These are phyloP conservation scores for Lentinula sp. DNA, from an alignment of 768 basidiomycete genomes.

Conservation along the genomic window DNA sequence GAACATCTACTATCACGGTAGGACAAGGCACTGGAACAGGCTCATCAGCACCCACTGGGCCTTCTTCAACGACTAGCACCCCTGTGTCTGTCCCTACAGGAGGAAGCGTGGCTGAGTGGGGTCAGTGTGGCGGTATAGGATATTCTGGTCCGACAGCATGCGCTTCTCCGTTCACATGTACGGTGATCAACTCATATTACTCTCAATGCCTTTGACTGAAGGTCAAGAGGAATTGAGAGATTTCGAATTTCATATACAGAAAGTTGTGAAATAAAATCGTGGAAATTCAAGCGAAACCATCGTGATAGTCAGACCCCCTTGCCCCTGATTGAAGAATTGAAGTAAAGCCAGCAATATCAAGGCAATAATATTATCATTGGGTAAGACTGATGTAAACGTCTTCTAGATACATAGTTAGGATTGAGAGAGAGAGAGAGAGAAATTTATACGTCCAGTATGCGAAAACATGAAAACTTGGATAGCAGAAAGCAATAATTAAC, in stretches of 20 bases:
- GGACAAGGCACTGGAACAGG: not conserved
- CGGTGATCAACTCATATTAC: slow-evolving; percentile 8
- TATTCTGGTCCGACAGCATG: slow-evolving; percentile 13
- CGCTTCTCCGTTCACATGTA: slow-evolving; percentile 11
- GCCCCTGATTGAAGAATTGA: too few species aligned
- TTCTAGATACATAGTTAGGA: not conserved
- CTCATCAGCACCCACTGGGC: not conserved
- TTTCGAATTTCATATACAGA: too few species aligned
- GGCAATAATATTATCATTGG: not conserved
- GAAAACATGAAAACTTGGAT: slow-evolving; percentile 7
- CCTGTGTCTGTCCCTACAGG: not conserved
- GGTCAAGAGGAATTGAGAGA: not conserved
- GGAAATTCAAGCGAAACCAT: too few species aligned
- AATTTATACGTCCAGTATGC: not conserved
- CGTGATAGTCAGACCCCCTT: too few species aligned
- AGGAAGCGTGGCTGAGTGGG: not conserved
- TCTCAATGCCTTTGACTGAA: slow-evolving; percentile 5
- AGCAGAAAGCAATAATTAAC: slow-evolving; percentile 6
- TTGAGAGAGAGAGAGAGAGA: not conserved
- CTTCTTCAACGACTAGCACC: not conserved
- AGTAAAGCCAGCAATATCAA: too few species aligned
- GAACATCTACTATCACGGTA: slow-evolving; percentile 11
- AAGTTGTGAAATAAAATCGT: too few species aligned
- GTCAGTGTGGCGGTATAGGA: slow-evolving; percentile 10
- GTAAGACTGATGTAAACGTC: not conserved